Evolutionary conservation across 768 basidiomycete species (phyloP), one percentile per base, ranked within the genome.

Genomic region (Suillus clintonianus): DNA sequence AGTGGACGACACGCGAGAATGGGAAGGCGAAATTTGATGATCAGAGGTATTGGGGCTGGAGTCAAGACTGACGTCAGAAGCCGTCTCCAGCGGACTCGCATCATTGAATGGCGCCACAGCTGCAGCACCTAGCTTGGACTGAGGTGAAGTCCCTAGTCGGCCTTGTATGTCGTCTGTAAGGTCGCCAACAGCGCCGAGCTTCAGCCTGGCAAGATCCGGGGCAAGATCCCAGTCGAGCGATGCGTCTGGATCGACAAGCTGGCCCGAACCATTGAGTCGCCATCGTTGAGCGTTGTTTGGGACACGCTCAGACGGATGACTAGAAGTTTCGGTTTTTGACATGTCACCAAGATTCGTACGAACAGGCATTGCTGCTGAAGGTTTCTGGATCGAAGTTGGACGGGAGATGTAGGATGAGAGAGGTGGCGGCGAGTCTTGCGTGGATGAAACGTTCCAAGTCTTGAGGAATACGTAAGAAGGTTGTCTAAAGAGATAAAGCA

Each of bases 1-100:
- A 66, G 89, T 87, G n/a, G 92, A 92, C 32, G 91, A 92, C 59
- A 89, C 92, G 61, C 91, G 87, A 66, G 91, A 92, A 76, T 92
- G 91, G 66, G 89, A 87, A 34, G 85, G 81, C 60, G 78, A 82
- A 69, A 87, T 86, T 64, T 84, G 83, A 74, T 89, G 87, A 67
- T 90, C 89, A 65, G 87, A 83, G 50, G 83, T 77, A 60, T 88
- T 85, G 22, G 91, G 89, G 41, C 91, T 91, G 56, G 91, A 92
- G 68, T 86, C 88, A 56, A 86, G 79, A 72, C 90, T 92, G 59
- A 86, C 82, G 70, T 83, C 86, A 37, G 90, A 92, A 39, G 86
- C 85, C 11, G 89, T 86, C 72, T 92, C 90, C 57, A 92, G 80
- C 45, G 89, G 89, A 70, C 90, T 92, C 19, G 84, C 77, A 67